Base-by-base conservation (phyloP, 495 filamentous ascomycete genomes). In the Podospora didyma region DNA sequence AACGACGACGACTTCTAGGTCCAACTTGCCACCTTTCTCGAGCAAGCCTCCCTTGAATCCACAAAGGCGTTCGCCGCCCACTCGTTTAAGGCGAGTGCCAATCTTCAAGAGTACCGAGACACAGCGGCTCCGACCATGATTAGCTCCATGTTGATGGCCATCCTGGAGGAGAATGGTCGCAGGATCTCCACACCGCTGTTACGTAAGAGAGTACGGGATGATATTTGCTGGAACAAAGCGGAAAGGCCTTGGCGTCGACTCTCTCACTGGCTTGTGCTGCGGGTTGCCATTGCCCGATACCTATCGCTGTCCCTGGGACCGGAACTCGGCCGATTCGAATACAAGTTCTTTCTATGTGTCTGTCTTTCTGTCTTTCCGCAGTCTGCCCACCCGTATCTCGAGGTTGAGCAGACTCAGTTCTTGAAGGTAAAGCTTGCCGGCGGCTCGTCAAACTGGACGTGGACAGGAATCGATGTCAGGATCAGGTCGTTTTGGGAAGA, bases 361-460 rank as follows among this genome's bases (percentile, higher is more conserved):
- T 16, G 80, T 1, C 55, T 85, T 5, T 59, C 75, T 2, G 54
- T 70, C 0, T 57, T 86, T 16, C 60, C 85, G 3, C 61, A 67
- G 2, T 74, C 46, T 3, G 17, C 37, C n/a, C 23, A 45, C 7
- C 10, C 19, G 3, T 11, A 7, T 10, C 51, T 51, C 20, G 39
- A 53, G 7, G 17, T 24, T 12, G 56, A 57, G 1, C 46, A 61
- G 24, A 46, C 62, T 1, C 59, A 68, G 17, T 73, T 74, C 19
- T 69, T 84, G 0, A 79, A 53, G 39, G 52, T 74, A 14, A 88
- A 88, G 57, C 70, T 89, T 81, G 79, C 54, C 79, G 84, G 26
- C 82, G 85, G 14, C 68, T 87, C 44, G 79, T 75, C 6, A 87
- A 89, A 63, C 42, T 88, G 6, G 79, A 86, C 35, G 50, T 59